Evolutionary conservation across 2,329 filamentous ascomycete genomes (phyloP).

Genomic region (Verticillium nubilum): DNA sequence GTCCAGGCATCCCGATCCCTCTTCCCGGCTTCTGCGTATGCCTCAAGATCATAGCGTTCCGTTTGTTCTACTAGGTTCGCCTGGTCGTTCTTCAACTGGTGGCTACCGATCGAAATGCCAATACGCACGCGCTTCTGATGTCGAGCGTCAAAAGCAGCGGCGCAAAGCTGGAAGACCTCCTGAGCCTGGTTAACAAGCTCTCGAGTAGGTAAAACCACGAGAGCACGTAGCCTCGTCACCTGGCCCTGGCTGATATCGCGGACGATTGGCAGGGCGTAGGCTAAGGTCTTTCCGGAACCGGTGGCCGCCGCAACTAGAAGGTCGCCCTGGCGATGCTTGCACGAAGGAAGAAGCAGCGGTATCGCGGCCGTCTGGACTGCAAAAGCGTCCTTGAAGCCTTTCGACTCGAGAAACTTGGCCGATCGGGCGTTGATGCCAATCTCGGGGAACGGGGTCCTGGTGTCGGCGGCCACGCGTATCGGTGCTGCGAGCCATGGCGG

Average conservation of each 20-base stretch:
- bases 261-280: conserved; percentile 83
- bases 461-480: conserved; percentile 58
- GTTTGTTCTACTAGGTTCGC: conserved; percentile 38
- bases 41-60: conserved; percentile 58
- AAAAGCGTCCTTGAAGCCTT: conserved; percentile 66
- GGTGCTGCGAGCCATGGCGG: conserved; percentile 78
- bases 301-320: conserved; percentile 88
- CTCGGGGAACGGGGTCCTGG: conserved; percentile 53
- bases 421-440: conserved; percentile 59
- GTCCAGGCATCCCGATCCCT: conserved; percentile 30
- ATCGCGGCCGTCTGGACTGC: conserved; percentile 77
- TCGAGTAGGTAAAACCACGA: conserved; percentile 86
- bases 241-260: conserved; percentile 63
- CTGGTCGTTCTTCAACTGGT: conserved; percentile 64
- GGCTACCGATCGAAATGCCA: conserved; percentile 77
- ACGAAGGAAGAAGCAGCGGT: conserved; percentile 68
- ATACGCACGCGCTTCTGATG: conserved; percentile 66
- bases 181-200: conserved; percentile 85
- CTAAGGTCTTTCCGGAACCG: conserved; percentile 90
- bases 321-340: conserved; percentile 62
- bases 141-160: conserved; percentile 50
- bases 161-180: conserved; percentile 70
- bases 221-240: conserved; percentile 64
- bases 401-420: conserved; percentile 57
- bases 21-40: conserved; percentile 42